These are phyloP conservation scores for Fusarium pseudocircinatum DNA, from an alignment of 2,329 filamentous ascomycete genomes.

Conservation along the genomic window DNA sequence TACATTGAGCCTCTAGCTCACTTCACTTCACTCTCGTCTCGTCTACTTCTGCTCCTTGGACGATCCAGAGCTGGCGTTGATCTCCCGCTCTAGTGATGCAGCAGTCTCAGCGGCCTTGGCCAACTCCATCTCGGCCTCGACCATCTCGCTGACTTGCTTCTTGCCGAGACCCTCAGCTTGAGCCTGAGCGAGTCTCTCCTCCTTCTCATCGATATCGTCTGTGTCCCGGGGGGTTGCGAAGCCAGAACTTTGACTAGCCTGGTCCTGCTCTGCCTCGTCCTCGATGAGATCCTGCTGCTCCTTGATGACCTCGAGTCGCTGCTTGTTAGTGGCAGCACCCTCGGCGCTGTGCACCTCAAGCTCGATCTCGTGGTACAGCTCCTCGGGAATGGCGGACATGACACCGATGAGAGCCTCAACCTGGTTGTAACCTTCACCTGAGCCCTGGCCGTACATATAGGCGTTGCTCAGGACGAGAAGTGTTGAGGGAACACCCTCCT, in stretches of 20 bases:
- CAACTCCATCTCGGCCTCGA: conserved; percentile 64
- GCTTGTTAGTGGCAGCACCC: conserved; percentile 97
- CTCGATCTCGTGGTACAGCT: conserved; percentile 99
- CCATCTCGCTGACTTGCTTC: conserved; percentile 63
- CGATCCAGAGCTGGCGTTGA: conserved; percentile 41
- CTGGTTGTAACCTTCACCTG: conserved; percentile 87
- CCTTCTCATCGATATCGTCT: conserved; percentile 95
- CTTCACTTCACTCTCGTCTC: not conserved
- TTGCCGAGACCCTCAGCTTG: conserved; percentile 59
- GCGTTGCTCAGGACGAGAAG: conserved; percentile 96
- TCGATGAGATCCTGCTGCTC: conserved; percentile 98
- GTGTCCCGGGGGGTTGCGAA: conserved; percentile 82
- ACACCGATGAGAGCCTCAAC: conserved; percentile 94
- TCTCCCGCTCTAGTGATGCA: conserved; percentile 35
- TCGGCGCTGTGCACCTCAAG: conserved; percentile 97
- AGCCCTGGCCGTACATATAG: conserved; percentile 93
- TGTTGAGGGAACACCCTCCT: conserved; percentile 95
- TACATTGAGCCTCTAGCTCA: conserved; percentile 34
- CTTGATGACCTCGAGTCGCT: conserved; percentile 96
- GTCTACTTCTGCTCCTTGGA: conserved; percentile 50
- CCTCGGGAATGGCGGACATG: conserved; percentile 93
- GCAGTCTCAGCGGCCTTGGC: conserved; percentile 42
- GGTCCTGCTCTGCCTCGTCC: conserved; percentile 93
- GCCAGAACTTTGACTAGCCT: conserved; percentile 79
- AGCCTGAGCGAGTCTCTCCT: conserved; percentile 70